Conservation (phyloP, 1,284 basidiomycete genomes). For the Marasmius oreades region DNA sequence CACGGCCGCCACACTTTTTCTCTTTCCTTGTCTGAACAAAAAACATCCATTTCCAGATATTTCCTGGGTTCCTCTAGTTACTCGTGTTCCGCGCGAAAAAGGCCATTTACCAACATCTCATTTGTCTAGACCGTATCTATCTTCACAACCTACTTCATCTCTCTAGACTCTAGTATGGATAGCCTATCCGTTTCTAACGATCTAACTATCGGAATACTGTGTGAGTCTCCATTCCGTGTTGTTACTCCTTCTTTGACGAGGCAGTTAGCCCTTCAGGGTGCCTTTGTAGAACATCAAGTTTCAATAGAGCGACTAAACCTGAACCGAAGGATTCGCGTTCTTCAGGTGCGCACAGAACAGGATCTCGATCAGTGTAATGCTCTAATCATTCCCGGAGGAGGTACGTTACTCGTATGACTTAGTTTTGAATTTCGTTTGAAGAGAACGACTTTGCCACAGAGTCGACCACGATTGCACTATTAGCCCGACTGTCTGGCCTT, state of each 20-base stretch:
- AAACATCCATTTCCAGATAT: too few species aligned
- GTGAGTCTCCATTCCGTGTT: conserved; percentile 21
- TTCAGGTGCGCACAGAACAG: conserved; percentile 74
- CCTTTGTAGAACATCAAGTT: conserved; percentile 85
- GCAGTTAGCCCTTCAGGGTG: conserved; percentile 84
- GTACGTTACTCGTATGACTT: conserved; percentile 30
- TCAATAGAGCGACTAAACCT: conserved; percentile 60
- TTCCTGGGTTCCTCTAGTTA: too few species aligned
- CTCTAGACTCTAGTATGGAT: too few species aligned
- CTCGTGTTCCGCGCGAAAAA: too few species aligned
- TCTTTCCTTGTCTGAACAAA: too few species aligned
- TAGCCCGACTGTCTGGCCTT: conserved; percentile 78
- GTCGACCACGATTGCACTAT: conserved; percentile 90
- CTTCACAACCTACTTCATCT: too few species aligned
- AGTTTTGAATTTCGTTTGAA: background rate
- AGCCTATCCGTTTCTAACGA: background rate
- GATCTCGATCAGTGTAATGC: conserved; percentile 81
- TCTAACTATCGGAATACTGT: conserved; percentile 38
- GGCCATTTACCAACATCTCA: too few species aligned
- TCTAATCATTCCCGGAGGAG: conserved; percentile 90
- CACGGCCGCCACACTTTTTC: too few species aligned
- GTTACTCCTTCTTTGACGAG: background rate
- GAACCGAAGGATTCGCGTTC: conserved; percentile 41
- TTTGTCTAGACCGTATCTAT: too few species aligned
- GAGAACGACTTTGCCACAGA: conserved; percentile 39